These are phyloP conservation scores for Lasiosphaeria ovina DNA, from an alignment of 495 filamentous ascomycete species.

Conservation along the genomic window DNA sequence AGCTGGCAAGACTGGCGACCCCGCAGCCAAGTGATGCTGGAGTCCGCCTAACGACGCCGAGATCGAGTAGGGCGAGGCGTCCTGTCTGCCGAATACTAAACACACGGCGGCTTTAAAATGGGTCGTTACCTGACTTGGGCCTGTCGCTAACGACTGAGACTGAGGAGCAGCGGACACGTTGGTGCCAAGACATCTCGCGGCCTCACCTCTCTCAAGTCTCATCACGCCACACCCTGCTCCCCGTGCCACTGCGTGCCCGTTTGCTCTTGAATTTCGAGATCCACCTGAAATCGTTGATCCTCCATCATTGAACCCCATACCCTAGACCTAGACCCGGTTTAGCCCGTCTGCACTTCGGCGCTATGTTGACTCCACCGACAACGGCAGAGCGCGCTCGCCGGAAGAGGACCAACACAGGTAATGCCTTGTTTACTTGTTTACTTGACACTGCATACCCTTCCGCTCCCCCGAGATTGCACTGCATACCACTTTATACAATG, in stretches of 20 bases:
- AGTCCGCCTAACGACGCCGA: not conserved
- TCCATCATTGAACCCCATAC: not conserved
- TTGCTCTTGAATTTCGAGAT: not conserved
- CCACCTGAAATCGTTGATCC: not conserved
- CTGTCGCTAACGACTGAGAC: too few species aligned
- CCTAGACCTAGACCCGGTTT: too few species aligned
- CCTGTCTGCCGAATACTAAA: not conserved
- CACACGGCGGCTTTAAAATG: too few species aligned
- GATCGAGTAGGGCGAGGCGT: not conserved
- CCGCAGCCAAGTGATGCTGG: not conserved
- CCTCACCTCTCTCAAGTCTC: too few species aligned
- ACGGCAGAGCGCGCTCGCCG: not conserved
- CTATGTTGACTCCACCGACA: too few species aligned
- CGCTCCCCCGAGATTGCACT: not conserved
- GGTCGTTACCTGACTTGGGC: too few species aligned
- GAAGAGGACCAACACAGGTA: conserved; percentile 9
- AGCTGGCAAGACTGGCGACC: not conserved
- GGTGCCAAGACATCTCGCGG: too few species aligned
- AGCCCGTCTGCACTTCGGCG: too few species aligned
- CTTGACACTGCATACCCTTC: not conserved
- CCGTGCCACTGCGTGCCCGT: not conserved
- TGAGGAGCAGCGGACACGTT: too few species aligned
- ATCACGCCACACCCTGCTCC: not conserved
- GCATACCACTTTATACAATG: too few species aligned
- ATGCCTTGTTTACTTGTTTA: not conserved